A percentile compares a stretch with the other conserved stretches of the same genome.
phyloP scores from a whole-genome alignment of 2,329 filamentous ascomycete genomes.

The Epichloe uncinata region DNA sequence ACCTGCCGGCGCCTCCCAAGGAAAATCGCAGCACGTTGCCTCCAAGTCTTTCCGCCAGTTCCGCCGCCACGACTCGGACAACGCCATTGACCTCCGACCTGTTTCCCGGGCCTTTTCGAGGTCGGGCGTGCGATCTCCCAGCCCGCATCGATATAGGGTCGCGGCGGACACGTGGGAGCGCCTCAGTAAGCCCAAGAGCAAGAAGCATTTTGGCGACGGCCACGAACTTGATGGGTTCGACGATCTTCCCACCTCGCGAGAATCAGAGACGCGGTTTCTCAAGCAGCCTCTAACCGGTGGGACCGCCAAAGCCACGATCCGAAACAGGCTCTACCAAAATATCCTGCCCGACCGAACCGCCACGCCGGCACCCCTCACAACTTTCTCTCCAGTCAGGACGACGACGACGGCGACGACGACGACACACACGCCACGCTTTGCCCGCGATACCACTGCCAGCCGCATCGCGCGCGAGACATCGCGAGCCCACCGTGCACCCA shows the following conservation, averaged over 20 bases:
- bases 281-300: slow-evolving; percentile 58
- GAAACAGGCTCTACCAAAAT: slow-evolving; percentile 44
- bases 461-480: slow-evolving; percentile 50
- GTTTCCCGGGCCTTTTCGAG: slow-evolving; percentile 44
- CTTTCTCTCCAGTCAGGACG: slow-evolving; percentile 43
- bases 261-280: slow-evolving; percentile 67
- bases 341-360: slow-evolving; percentile 38
- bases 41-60: slow-evolving; percentile 58
- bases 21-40: slow-evolving; percentile 65
- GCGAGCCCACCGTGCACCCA: slow-evolving; percentile 45
- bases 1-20: slow-evolving; percentile 58
- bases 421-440: slow-evolving; percentile 44
- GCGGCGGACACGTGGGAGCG: slow-evolving; percentile 47
- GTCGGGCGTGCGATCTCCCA: slow-evolving; percentile 45
- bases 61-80: slow-evolving; percentile 73
- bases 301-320: slow-evolving; percentile 49
- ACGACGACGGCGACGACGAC: slow-evolving; percentile 16
- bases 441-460: slow-evolving; percentile 52
- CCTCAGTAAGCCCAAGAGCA: slow-evolving; percentile 52
- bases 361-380: slow-evolving; percentile 39
- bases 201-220: slow-evolving; percentile 67
- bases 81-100: slow-evolving; percentile 43
- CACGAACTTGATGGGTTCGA: slow-evolving; percentile 89
- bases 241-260: slow-evolving; percentile 78
- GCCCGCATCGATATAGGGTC: slow-evolving; percentile 35